Percentiles rank a stretch among this genome's conserved stretches.
These are phyloP conservation scores for Penicillium sp. DNA, from an alignment of 2,329 filamentous ascomycete genomes.

Conservation along the genomic window DNA sequence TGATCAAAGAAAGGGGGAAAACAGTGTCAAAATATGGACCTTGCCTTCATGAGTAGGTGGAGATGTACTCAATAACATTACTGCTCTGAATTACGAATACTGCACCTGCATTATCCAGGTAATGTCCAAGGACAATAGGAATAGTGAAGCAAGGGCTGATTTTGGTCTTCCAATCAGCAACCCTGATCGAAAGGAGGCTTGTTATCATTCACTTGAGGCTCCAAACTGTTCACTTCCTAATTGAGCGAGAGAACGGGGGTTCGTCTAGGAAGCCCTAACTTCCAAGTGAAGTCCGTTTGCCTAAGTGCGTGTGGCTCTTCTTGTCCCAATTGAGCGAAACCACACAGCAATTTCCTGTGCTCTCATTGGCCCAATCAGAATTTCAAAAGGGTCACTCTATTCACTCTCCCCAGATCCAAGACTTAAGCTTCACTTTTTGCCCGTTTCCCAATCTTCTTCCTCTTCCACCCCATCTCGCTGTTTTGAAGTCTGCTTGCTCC, in stretches of 20 bases:
- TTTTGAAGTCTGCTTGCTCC: neutral
- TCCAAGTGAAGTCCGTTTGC: too few species aligned
- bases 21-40: constrained; percentile 42
- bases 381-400: neutral
- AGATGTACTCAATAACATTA: too few species aligned
- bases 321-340: neutral
- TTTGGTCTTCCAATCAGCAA: neutral
- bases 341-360: too few species aligned
- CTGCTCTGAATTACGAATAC: too few species aligned
- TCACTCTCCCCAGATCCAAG: neutral
- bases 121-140: neutral
- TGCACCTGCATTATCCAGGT: too few species aligned
- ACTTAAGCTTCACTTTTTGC: neutral
- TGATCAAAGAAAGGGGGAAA: constrained; percentile 27
- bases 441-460: neutral
- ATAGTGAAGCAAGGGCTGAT: neutral
- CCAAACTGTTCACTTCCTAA: too few species aligned
- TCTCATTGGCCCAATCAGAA: too few species aligned
- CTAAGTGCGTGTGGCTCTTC: too few species aligned
- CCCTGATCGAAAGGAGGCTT: too few species aligned
- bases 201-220: too few species aligned
- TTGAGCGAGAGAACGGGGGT: too few species aligned
- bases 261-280: too few species aligned
- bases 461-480: neutral
- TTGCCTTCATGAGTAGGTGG: constrained; percentile 22